Base-by-base conservation (phyloP, 495 filamentous ascomycete species). In the Trypethelium eluteriae region DNA sequence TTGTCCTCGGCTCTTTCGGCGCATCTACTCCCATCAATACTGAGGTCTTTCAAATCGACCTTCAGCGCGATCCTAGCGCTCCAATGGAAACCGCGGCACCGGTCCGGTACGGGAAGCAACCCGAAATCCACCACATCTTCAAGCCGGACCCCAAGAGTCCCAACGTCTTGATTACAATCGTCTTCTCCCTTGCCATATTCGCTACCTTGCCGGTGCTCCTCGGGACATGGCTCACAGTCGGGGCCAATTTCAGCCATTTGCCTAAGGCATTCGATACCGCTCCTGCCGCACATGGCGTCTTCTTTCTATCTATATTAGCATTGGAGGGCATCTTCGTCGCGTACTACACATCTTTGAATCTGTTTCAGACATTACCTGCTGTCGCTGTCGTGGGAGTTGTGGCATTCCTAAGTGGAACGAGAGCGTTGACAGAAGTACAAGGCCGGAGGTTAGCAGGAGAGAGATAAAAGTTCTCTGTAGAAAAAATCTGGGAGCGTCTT, bases 281-380 rank as follows among this genome's bases (percentile, higher is more conserved):
- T 5, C 92, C 93, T 53, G 67, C 96, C 32, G 84, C 91, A 9
- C 92, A 98, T 73, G 79, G 84, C 49, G 72, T 89, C 53, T 96
- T 97, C 78, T 87, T 93, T 68, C 88, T 86, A 49, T 94, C 91
- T 9, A 85, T 98, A 67, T 44, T 96, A 36, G 84, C 86, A 12
- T 86, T 98, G 80, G 94, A 98, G 77, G 89, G 84, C 7, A 85
- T 96, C 70, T 98, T 98, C 79, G 92, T 92, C 82, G 76, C 96
- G 75, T 98, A 98, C 82, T 98, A 97, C 75, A 89, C 83, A 39
- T 88, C 79, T 70, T 98, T 93, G 94, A 96, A 87, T 70, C 80
- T 98, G 57, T 98, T 98, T 83, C 88, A 96, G 80, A 84, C 84
- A 38, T 83, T 98, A 47, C 92, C 92, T 10, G 87, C 86, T 63